Conservation (phyloP, 1,284 basidiomycete species). For the Puccinia novopanici region DNA sequence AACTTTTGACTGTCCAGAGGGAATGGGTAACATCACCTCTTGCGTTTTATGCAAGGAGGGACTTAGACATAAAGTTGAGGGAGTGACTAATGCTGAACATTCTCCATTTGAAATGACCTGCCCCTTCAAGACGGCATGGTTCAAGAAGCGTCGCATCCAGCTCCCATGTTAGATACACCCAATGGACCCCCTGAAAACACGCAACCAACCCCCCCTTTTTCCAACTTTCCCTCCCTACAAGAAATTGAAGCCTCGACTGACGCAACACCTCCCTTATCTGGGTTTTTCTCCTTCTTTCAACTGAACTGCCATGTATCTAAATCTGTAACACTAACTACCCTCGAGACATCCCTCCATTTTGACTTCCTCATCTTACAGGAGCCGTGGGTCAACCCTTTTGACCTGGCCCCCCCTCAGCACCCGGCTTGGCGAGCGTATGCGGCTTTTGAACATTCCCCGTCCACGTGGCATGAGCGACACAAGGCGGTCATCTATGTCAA, state of each 20-base stretch:
- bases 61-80: not conserved
- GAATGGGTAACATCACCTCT: too few relatives aligned
- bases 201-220: not conserved
- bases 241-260: too few relatives aligned
- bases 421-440: not conserved
- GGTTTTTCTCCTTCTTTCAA: too few relatives aligned
- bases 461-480: not conserved
- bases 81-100: not conserved
- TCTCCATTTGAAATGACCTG: too few relatives aligned
- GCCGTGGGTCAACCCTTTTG: not conserved
- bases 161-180: too few relatives aligned
- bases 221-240: not conserved
- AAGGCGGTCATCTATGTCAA: too few relatives aligned
- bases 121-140: too few relatives aligned
- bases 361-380: not conserved
- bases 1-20: too few relatives aligned
- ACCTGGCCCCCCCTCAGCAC: not conserved
- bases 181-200: not conserved
- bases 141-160: too few relatives aligned
- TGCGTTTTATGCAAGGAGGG: not conserved
- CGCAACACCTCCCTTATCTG: too few relatives aligned
- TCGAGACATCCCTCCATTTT: not conserved
- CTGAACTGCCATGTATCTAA: not conserved
- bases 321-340: not conserved
- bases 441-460: not conserved